These are phyloP conservation scores for Rhodomyrtus tomentosa DNA, from an alignment of 345 rosid genomes.

Conservation along the genomic window DNA sequence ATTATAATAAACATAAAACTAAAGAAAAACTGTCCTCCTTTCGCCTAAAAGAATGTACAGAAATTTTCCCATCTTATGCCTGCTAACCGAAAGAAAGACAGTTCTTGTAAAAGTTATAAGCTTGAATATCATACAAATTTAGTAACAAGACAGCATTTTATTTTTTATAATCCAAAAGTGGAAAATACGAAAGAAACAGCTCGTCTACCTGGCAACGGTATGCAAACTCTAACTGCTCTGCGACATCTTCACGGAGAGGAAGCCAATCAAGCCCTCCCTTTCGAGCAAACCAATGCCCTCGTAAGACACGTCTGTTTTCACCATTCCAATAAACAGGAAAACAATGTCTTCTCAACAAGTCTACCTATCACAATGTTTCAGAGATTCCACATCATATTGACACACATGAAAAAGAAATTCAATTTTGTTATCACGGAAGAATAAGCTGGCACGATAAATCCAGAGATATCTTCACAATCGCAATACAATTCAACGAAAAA, in stretches of 20 bases:
- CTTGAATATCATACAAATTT: not conserved
- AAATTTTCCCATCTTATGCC: not conserved
- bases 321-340: constrained; percentile 98
- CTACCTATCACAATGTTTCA: constrained; percentile 43
- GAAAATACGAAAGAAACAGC: not conserved
- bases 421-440: not conserved
- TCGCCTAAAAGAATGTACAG: not conserved
- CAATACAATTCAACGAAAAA: not conserved
- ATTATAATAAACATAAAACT: not conserved
- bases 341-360: constrained; percentile 67
- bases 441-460: not conserved
- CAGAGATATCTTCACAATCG: not conserved
- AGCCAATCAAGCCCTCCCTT: constrained; percentile 95
- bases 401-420: not conserved
- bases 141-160: not conserved
- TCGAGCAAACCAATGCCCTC: constrained; percentile 98
- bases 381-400: not conserved
- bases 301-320: constrained; percentile 87
- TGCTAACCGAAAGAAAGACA: not conserved
- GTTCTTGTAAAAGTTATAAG: not conserved
- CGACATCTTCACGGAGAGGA: constrained; percentile 84
- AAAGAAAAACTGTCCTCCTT: not conserved
- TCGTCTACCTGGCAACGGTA: constrained; percentile 58
- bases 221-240: constrained; percentile 86
- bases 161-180: not conserved